Conservation (phyloP, 1,284 basidiomycete species). For the Rhodotorula glutinis region DNA sequence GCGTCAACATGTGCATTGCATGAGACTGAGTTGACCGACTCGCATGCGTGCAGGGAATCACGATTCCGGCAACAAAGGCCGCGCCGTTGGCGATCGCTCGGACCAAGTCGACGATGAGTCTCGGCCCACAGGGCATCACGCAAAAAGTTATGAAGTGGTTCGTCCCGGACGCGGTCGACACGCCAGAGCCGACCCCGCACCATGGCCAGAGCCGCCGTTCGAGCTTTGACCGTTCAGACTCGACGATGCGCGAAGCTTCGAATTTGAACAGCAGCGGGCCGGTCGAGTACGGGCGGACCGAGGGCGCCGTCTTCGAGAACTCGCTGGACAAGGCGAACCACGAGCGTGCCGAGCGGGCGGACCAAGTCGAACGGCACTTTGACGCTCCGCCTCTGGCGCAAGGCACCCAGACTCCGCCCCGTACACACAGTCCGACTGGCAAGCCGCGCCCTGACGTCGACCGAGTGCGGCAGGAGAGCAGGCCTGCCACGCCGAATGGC, state of each 20-base stretch:
- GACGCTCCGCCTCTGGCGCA: no score
- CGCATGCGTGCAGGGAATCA: conserved; percentile 26
- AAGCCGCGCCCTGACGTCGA: not conserved
- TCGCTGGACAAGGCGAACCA: not conserved
- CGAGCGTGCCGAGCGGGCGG: not conserved
- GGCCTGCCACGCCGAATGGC: not conserved
- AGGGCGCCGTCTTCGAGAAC: not conserved
- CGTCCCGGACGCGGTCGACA: conserved; percentile 1
- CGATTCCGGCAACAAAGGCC: conserved; percentile 37
- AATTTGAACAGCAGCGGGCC: not conserved
- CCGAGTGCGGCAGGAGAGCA: not conserved
- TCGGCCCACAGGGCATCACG: conserved; percentile 1
- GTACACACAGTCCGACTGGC: no score
- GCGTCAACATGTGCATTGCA: no score
- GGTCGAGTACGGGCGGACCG: not conserved
- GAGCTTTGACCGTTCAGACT: not conserved
- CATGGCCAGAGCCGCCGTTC: not conserved
- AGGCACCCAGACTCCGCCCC: no score
- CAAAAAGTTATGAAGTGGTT: not conserved
- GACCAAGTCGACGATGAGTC: conserved; percentile 13
- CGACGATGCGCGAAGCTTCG: not conserved
- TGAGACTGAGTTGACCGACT: not conserved
- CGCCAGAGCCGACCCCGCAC: not conserved
- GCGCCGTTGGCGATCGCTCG: conserved; percentile 26
- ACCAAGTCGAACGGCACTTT: not conserved